A percentile compares a stretch with the other conserved stretches of the same genome.
Conservation (phyloP, 2,329 filamentous ascomycete genomes). For the Sporothrix euskadiensis region DNA sequence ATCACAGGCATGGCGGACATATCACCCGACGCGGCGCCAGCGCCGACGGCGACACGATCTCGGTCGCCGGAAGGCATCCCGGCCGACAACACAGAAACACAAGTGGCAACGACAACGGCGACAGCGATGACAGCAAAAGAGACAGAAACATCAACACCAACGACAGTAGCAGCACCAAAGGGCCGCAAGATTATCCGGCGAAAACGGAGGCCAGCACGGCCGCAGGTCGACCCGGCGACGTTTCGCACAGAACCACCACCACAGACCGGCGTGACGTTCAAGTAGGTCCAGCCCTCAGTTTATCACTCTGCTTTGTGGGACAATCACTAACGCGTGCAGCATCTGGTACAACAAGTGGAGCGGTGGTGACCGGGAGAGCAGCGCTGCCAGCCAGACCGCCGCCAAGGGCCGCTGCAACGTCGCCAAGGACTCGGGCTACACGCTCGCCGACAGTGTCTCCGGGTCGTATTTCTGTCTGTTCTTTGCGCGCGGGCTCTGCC, state of each 20-base stretch:
- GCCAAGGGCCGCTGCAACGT: slow-evolving; percentile 87
- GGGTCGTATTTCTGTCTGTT: slow-evolving; percentile 92
- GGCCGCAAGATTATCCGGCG: slow-evolving; percentile 90
- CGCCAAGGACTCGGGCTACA: slow-evolving; percentile 75
- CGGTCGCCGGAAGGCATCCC: slow-evolving; percentile 12
- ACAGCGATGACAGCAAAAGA: not conserved
- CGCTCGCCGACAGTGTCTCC: slow-evolving; percentile 70
- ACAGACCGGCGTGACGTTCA: slow-evolving; percentile 93
- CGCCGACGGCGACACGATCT: not conserved
- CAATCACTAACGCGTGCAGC: slow-evolving; percentile 55
- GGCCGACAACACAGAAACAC: slow-evolving; percentile 13
- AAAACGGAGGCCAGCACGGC: slow-evolving; percentile 84
- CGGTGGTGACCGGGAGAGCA: slow-evolving; percentile 91
- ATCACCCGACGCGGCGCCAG: not conserved
- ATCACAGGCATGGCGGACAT: slow-evolving; percentile 13
- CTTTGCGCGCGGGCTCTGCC: slow-evolving; percentile 69
- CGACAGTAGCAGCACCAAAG: slow-evolving; percentile 46
- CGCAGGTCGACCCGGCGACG: slow-evolving; percentile 83
- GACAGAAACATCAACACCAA: not conserved
- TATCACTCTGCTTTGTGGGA: not conserved
- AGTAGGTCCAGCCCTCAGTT: slow-evolving; percentile 43
- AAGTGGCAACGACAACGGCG: slow-evolving; percentile 5
- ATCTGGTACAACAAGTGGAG: slow-evolving; percentile 99
- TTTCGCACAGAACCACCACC: slow-evolving; percentile 83
- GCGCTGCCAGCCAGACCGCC: slow-evolving; percentile 77